Evolutionary conservation across 768 basidiomycete genomes (phyloP).

Genomic region (Serendipita sp.): DNA sequence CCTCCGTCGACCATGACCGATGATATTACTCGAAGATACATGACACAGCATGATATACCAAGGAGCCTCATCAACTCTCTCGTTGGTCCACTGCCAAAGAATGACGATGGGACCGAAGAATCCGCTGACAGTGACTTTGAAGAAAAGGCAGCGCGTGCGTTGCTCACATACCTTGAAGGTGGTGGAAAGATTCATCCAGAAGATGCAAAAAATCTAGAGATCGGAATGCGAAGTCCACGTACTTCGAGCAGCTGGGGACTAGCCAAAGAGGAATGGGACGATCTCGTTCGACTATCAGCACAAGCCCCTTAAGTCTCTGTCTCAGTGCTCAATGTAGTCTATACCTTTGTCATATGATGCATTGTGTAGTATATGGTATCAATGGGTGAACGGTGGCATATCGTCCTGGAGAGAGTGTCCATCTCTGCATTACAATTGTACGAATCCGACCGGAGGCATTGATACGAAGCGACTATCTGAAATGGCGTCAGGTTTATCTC

Average conservation of each 20-base stretch:
- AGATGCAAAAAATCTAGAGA: not conserved
- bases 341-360: not conserved
- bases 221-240: not conserved
- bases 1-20: not conserved
- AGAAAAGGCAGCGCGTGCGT: conserved; percentile 2
- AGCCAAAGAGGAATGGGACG: not conserved
- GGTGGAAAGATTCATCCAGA: not conserved
- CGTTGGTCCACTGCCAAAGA: not conserved
- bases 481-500: no score
- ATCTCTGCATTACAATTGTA: no score
- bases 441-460: no score
- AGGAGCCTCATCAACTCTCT: no score
- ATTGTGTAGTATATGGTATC: no score
- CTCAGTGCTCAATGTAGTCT: not conserved
- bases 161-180: not conserved
- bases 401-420: no score
- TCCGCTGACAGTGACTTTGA: conserved; percentile 1
- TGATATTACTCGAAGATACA: not conserved
- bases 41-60: not conserved
- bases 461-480: no score
- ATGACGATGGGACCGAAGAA: not conserved
- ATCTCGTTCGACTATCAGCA: not conserved
- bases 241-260: not conserved
- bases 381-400: no score
- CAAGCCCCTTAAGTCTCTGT: no score